Evolutionary conservation across 331 rosid species (phyloP), one percentile per base, ranked within the genome.

Genomic region (Rhamnella rubrinervis): DNA sequence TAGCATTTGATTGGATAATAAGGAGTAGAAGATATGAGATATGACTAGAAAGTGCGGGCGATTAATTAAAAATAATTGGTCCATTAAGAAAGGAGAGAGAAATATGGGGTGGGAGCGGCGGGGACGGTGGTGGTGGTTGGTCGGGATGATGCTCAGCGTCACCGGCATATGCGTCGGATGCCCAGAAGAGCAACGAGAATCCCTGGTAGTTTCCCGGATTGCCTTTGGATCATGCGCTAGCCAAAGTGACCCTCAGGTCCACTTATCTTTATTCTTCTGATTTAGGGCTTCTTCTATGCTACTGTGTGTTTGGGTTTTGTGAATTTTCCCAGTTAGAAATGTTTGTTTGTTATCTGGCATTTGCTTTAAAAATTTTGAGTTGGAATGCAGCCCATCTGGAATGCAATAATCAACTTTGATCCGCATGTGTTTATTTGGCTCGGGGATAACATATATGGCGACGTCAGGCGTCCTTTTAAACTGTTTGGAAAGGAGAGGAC

Each of bases 371-470:
- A 53, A 10, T 8, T 6, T 18, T n/a, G 8, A 18, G 19, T 53
- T 71, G 47, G 55, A 61, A 71, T 83, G 75, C 84, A 88, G 95
- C 90, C 75, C 55, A 83, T 88, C 56, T 91, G 95, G 97, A 77
- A 88, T 74, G 86, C 92, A 52, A 66, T 91, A 58, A 39, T 67
- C 51, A 72, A 74, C 55, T 91, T 83, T 63, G 81, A 63, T 71
- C 97, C 97, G 19, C 95, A 88, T 28, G 70, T 91, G 65, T 88
- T 91, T 77, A 76, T 91, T 80, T 91, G 90, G 86, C 73, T 91
- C 31, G 97, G 97, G 58, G 97, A 91, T 78, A 91, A 88, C 86
- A 86, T 91, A 31, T 91, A 91, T 49, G 97, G 97, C 72, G 97
- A 91, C 80, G 65, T 60, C 52, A 91, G 79, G 81, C 90, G 78